Evolutionary conservation across 2,329 filamentous ascomycete species (phyloP), one percentile per base, ranked within the genome.

Genomic region (Lasiodiplodia citricola): DNA sequence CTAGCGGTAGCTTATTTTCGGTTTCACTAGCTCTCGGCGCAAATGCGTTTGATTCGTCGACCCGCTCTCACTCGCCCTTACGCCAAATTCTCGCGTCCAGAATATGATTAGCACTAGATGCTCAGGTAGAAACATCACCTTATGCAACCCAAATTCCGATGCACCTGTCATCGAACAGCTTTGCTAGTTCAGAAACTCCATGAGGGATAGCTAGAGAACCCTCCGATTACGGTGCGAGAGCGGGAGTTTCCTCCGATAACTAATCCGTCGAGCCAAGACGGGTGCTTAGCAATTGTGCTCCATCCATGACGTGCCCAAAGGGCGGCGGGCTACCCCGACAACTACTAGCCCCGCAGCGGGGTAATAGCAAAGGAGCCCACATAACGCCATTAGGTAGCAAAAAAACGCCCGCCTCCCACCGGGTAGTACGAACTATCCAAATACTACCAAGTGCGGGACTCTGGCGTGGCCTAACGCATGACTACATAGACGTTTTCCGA

Each of bases 271-370:
- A 23, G 21, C 21, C n/a, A 28, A 21, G 37, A 18, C 7, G 58
- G 7, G 11, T 63, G 58, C 58, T 63, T 63, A 51, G 58, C 44
- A 37, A 62, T 62, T 10, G 13, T 25, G 51, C 16, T 54, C n/a
- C 11, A 8, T 60, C 21, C n/a, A 50, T 51, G 44, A 44, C 58
- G 57, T 47, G 37, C 57, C 13, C 57, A 8, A 18, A 44, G 6
- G 16, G 41, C 16, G 7, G 41, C 16, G 7, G 41, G 14, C 14
- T 44, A 47, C 41, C 41, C 41, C 41, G 18, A 47, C 41, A n/a
- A 28, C 21, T 21, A n/a, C 21, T 28, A 47, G 58, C 58, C 44
- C 58, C 58, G 58, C 58, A 44, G 58, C 58, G 58, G 58, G 58
- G 58, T 63, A 63, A 23, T n/a, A 47, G 57, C 11, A 51, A 23